Percentiles rank a stretch among this genome's conserved stretches.
Evolutionary conservation across 176 grass and related monocot genomes (phyloP).

Genomic region (Microstegium vimineum): DNA sequence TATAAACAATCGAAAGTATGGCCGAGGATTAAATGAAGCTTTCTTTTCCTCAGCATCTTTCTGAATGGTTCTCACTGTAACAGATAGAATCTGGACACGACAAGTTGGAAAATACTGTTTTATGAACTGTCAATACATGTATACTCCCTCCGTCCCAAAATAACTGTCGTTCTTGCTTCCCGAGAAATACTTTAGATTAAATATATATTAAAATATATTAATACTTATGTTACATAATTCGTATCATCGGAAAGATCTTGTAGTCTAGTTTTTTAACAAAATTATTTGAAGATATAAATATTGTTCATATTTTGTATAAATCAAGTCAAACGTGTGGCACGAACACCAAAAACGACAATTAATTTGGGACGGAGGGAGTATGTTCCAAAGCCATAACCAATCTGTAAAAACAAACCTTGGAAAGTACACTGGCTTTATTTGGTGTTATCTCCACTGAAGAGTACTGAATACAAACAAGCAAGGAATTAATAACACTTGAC

Average conservation of each 20-base stretch:
- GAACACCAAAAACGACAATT: too few species aligned
- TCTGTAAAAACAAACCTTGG: slow-evolving; percentile 45
- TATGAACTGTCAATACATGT: background rate
- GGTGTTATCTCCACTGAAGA: slow-evolving; percentile 54
- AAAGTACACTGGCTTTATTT: slow-evolving; percentile 56
- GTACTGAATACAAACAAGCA: slow-evolving; percentile 47
- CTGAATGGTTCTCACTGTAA: slow-evolving; percentile 53
- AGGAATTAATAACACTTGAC: slow-evolving; percentile 15
- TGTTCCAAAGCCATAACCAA: background rate
- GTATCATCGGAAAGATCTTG: too few species aligned
- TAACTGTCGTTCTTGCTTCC: too few species aligned
- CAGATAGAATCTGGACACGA: slow-evolving; percentile 57
- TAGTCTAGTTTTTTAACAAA: too few species aligned
- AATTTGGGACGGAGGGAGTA: too few species aligned
- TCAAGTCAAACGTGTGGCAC: too few species aligned
- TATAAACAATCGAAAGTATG: slow-evolving; percentile 72
- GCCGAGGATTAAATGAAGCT: slow-evolving; percentile 63
- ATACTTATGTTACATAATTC: too few species aligned
- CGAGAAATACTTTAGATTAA: too few species aligned
- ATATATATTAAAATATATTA: too few species aligned
- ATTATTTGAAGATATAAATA: too few species aligned
- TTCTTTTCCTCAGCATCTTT: slow-evolving; percentile 89
- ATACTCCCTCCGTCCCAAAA: too few species aligned
- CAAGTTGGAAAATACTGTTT: slow-evolving; percentile 16
- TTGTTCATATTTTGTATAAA: too few species aligned